Conservation (phyloP, 2,329 filamentous ascomycete genomes). For the Malbranchea zuffiana region DNA sequence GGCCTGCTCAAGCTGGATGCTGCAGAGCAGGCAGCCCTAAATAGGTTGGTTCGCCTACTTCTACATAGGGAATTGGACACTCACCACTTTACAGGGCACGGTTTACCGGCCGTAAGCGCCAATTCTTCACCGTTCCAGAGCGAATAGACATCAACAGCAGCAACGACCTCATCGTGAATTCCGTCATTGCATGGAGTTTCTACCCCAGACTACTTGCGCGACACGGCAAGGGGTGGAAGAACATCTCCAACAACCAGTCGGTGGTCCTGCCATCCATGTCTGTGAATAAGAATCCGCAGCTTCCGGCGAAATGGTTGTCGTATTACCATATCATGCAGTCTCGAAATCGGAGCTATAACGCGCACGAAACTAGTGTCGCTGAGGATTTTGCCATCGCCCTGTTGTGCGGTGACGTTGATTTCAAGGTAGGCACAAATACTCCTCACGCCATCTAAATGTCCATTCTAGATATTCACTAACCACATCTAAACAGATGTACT, state of each 20-base stretch:
- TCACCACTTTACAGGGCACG: constrained; percentile 37
- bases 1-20: constrained; percentile 67
- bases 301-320: constrained; percentile 62
- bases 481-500: constrained; percentile 9
- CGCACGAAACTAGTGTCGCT: constrained; percentile 73
- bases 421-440: constrained; percentile 49
- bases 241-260: constrained; percentile 82
- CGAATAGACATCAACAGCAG: constrained; percentile 64
- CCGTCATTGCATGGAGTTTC: constrained; percentile 86
- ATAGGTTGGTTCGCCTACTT: constrained; percentile 37
- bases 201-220: constrained; percentile 84
- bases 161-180: constrained; percentile 67
- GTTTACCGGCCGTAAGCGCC: constrained; percentile 53
- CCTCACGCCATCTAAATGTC: neutral
- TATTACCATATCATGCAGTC: constrained; percentile 98
- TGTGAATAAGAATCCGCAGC: constrained; percentile 60
- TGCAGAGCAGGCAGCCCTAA: constrained; percentile 59
- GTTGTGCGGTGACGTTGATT: constrained; percentile 78
- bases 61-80: constrained; percentile 5
- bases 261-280: constrained; percentile 81
- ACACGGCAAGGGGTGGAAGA: constrained; percentile 79
- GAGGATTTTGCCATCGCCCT: constrained; percentile 75
- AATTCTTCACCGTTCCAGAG: constrained; percentile 74
- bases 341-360: constrained; percentile 67
- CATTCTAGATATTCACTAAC: neutral